Conservation (phyloP, 306 rosid genomes). For the Crotalaria pallida region DNA sequence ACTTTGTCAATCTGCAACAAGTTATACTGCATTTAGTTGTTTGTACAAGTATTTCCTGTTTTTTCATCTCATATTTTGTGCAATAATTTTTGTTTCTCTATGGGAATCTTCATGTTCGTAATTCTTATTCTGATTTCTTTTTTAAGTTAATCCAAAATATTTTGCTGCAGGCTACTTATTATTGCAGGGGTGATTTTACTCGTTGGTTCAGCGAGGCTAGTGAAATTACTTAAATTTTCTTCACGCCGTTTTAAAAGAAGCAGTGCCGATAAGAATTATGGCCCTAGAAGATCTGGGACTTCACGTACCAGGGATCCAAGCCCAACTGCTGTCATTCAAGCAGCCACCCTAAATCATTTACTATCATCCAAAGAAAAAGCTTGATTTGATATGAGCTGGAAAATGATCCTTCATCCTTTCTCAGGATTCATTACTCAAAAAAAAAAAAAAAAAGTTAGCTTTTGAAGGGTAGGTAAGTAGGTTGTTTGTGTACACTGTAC, state of each 20-base stretch:
- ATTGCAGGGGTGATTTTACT: slow-evolving; percentile 76
- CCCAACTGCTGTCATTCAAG: slow-evolving; percentile 76
- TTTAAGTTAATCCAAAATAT: background rate
- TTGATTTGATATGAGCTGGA: slow-evolving; percentile 31
- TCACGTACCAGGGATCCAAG: slow-evolving; percentile 55
- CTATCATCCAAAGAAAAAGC: slow-evolving; percentile 76
- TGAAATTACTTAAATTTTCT: slow-evolving; percentile 45
- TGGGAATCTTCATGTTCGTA: background rate
- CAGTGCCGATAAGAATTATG: slow-evolving; percentile 52
- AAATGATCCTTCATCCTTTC: slow-evolving; percentile 5
- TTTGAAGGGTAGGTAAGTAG: slow-evolving; percentile 14
- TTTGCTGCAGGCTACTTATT: slow-evolving; percentile 65
- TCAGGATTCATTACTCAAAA: background rate
- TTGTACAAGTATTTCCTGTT: background rate
- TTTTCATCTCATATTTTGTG: background rate
- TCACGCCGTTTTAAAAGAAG: slow-evolving; percentile 32
- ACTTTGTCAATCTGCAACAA: background rate
- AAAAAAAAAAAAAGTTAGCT: background rate
- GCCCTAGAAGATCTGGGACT: slow-evolving; percentile 44
- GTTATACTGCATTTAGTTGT: background rate
- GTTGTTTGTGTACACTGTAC: slow-evolving; percentile 26
- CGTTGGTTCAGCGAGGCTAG: slow-evolving; percentile 72
- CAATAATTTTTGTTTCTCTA: background rate
- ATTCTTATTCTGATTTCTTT: too few species aligned
- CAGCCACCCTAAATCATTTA: slow-evolving; percentile 71